Conservation (phyloP, 2,329 filamentous ascomycete genomes). For the Talaromyces sp. region DNA sequence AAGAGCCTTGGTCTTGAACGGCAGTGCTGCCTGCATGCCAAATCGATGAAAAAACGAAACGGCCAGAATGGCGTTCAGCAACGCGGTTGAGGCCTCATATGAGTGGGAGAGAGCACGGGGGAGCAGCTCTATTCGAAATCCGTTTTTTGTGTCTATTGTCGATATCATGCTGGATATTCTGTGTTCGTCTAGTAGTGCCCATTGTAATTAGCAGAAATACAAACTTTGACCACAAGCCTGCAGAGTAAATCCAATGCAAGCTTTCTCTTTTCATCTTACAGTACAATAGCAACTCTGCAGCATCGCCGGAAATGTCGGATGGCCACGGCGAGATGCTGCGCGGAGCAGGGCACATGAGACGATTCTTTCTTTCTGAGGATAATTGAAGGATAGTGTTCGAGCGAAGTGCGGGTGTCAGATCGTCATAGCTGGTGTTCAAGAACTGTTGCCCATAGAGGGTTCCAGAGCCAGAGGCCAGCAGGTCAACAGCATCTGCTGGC, state of each 20-base stretch:
- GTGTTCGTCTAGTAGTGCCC: not conserved
- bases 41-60: not conserved
- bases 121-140: slow-evolving; percentile 3
- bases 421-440: not conserved
- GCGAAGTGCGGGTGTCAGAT: not conserved
- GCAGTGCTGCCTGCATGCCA: not conserved
- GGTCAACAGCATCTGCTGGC: not conserved
- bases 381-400: not conserved
- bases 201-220: not conserved
- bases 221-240: not conserved
- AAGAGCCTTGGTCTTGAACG: slow-evolving; percentile 3
- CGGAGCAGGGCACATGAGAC: not conserved
- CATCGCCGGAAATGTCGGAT: not conserved
- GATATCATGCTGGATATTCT: slow-evolving; percentile 7
- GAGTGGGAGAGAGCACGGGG: slow-evolving; percentile 1
- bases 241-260: too few relatives aligned
- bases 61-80: slow-evolving; percentile 7
- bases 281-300: not conserved
- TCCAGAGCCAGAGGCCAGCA: not conserved
- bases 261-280: not conserved
- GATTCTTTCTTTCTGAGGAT: not conserved
- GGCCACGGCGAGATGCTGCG: not conserved
- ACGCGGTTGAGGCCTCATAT: not conserved
- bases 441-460: slow-evolving; percentile 1
- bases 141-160: slow-evolving; percentile 4